phyloP scores from a whole-genome alignment of 768 basidiomycete genomes.

The Naganishia randhawae region DNA sequence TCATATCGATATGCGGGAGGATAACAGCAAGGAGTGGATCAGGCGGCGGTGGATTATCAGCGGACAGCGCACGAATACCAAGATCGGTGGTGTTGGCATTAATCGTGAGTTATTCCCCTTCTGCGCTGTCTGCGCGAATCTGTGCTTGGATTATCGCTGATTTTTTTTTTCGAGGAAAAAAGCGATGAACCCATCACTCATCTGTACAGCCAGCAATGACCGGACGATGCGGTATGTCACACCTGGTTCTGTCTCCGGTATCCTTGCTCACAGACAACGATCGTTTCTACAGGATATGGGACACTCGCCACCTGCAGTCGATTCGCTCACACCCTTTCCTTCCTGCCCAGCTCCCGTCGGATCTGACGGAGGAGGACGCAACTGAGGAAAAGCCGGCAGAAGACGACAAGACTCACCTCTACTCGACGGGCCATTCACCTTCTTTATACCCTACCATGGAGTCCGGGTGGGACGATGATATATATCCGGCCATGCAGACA shows the following conservation, averaged over 20 bases:
- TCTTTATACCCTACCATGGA: background rate
- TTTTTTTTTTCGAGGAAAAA: background rate
- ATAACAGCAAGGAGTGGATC: slow-evolving; percentile 33
- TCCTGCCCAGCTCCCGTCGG: background rate
- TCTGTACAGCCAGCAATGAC: slow-evolving; percentile 50
- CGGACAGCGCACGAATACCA: slow-evolving; percentile 42
- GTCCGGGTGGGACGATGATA: slow-evolving; percentile 7
- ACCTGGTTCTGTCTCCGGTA: background rate
- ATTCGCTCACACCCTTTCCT: slow-evolving; percentile 36
- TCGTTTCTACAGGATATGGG: slow-evolving; percentile 44
- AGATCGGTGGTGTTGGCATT: slow-evolving; percentile 51
- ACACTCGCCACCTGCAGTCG: slow-evolving; percentile 41
- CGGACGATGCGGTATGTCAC: slow-evolving; percentile 36
- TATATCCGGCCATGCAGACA: slow-evolving; percentile 7
- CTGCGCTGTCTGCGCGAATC: too few species aligned
- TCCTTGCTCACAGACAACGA: background rate
- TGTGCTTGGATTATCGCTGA: slow-evolving; percentile 29
- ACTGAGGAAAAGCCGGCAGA: too few species aligned
- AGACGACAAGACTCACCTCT: slow-evolving; percentile 26
- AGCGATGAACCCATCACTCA: slow-evolving; percentile 45
- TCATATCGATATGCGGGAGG: slow-evolving; percentile 47
- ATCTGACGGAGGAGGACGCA: background rate
- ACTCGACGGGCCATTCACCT: slow-evolving; percentile 17
- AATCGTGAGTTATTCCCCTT: slow-evolving; percentile 42
- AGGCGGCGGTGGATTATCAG: slow-evolving; percentile 38